phyloP scores from a whole-genome alignment of 202 grass and related monocot genomes.

The Zizania palustris region DNA sequence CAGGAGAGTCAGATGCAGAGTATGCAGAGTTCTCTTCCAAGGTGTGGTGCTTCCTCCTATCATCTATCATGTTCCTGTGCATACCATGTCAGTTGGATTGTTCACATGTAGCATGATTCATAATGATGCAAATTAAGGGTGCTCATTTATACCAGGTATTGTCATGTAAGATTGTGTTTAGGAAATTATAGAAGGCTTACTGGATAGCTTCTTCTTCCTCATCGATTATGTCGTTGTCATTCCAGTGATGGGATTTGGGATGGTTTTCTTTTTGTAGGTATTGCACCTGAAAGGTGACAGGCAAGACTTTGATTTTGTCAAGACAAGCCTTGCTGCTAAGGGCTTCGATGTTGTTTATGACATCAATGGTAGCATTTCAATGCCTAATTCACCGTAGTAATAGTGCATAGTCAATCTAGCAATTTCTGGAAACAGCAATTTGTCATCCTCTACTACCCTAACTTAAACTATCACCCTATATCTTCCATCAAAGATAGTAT shows the following conservation, averaged over 20 bases:
- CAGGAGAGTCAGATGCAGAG: conserved; percentile 85
- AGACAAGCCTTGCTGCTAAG: conserved; percentile 73
- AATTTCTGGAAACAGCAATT: neutral
- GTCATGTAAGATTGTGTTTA: neutral
- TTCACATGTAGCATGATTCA: neutral
- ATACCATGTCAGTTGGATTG: neutral
- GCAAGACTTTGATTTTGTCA: conserved; percentile 90
- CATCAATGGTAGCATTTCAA: conserved; percentile 71
- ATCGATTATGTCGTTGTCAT: neutral
- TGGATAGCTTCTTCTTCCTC: neutral
- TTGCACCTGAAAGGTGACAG: conserved; percentile 96
- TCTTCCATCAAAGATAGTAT: neutral
- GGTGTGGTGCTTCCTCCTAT: conserved; percentile 40
- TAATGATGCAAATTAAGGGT: neutral
- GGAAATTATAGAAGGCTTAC: neutral
- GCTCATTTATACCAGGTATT: neutral
- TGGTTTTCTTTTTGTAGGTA: conserved; percentile 49
- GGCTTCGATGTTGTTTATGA: conserved; percentile 91
- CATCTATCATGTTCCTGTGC: conserved; percentile 22
- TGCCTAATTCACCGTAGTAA: neutral
- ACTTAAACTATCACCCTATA: neutral
- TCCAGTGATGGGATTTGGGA: neutral
- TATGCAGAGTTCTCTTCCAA: conserved; percentile 84
- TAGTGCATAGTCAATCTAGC: neutral
- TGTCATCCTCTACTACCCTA: neutral